Evolutionary conservation across 768 basidiomycete genomes (phyloP).

Genomic region (Suillus paluster): DNA sequence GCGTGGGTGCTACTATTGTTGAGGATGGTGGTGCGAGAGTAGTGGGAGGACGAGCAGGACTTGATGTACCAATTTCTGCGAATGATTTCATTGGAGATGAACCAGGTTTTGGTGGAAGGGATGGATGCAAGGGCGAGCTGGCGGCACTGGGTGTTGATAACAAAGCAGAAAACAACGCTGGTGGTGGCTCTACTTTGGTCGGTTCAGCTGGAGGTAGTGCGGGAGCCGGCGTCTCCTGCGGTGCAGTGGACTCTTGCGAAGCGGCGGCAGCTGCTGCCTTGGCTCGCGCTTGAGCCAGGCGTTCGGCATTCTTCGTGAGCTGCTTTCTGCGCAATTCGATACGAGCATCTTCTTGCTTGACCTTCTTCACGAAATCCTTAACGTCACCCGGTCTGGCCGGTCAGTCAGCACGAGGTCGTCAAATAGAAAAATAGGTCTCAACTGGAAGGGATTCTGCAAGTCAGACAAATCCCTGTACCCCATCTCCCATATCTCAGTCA

Average conservation of each 20-base stretch:
- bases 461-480: slow-evolving; percentile 70
- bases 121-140: slow-evolving; percentile 63
- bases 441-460: slow-evolving; percentile 71
- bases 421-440: slow-evolving; percentile 31
- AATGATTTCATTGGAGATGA: slow-evolving; percentile 37
- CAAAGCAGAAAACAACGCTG: slow-evolving; percentile 7
- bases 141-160: slow-evolving; percentile 14
- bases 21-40: slow-evolving; percentile 3
- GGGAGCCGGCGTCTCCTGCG: slow-evolving; percentile 24
- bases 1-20: slow-evolving; percentile 10
- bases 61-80: slow-evolving; percentile 38
- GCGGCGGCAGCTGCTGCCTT: slow-evolving; percentile 42
- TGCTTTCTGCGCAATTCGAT: slow-evolving; percentile 56
- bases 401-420: slow-evolving; percentile 8
- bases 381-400: slow-evolving; percentile 66
- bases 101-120: slow-evolving; percentile 73
- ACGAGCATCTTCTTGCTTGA: slow-evolving; percentile 66
- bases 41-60: slow-evolving; percentile 24
- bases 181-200: slow-evolving; percentile 23
- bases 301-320: slow-evolving; percentile 42
- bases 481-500: slow-evolving; percentile 86
- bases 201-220: slow-evolving; percentile 16
- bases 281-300: slow-evolving; percentile 46
- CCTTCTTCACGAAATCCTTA: slow-evolving; percentile 73
- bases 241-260: slow-evolving; percentile 24